Evolutionary conservation across 2,329 filamentous ascomycete species (phyloP).

Genomic region (Fusarium globosum): DNA sequence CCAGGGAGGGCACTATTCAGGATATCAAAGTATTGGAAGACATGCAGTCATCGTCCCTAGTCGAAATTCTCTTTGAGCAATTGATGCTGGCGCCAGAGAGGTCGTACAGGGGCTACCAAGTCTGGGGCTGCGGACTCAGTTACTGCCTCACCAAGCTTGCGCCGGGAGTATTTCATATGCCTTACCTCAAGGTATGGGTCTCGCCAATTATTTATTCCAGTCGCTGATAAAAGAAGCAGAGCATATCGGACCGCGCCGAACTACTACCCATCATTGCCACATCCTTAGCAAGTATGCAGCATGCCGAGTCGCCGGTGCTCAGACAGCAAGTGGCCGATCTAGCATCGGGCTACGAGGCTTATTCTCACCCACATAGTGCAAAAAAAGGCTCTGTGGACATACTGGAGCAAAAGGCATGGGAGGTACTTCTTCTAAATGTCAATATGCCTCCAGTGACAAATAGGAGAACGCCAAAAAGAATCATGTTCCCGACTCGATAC

Average conservation of each 20-base stretch:
- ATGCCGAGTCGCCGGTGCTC: slow-evolving; percentile 50
- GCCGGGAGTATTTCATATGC: slow-evolving; percentile 52
- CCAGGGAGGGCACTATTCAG: not conserved
- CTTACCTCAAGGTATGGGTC: slow-evolving; percentile 49
- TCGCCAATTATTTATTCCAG: no score
- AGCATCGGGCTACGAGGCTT: not conserved
- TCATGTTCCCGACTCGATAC: not conserved
- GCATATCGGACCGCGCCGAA: slow-evolving; percentile 41
- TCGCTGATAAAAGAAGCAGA: slow-evolving; percentile 35
- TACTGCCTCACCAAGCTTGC: slow-evolving; percentile 45
- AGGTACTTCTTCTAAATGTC: slow-evolving; percentile 38
- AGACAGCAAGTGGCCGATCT: slow-evolving; percentile 44
- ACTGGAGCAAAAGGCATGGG: slow-evolving; percentile 40
- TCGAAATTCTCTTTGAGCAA: slow-evolving; percentile 41
- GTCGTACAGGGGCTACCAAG: slow-evolving; percentile 37
- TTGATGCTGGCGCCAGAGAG: slow-evolving; percentile 43
- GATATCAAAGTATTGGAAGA: slow-evolving; percentile 8
- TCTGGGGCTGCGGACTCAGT: slow-evolving; percentile 22
- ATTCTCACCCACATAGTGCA: not conserved
- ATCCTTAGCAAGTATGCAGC: slow-evolving; percentile 48
- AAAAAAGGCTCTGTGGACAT: not conserved
- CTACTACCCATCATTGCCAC: slow-evolving; percentile 46
- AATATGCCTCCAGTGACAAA: slow-evolving; percentile 20
- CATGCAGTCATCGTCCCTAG: slow-evolving; percentile 11
- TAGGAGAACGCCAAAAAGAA: not conserved